Base-by-base conservation (phyloP, 495 filamentous ascomycete genomes). In the Penicillium antarcticum region DNA sequence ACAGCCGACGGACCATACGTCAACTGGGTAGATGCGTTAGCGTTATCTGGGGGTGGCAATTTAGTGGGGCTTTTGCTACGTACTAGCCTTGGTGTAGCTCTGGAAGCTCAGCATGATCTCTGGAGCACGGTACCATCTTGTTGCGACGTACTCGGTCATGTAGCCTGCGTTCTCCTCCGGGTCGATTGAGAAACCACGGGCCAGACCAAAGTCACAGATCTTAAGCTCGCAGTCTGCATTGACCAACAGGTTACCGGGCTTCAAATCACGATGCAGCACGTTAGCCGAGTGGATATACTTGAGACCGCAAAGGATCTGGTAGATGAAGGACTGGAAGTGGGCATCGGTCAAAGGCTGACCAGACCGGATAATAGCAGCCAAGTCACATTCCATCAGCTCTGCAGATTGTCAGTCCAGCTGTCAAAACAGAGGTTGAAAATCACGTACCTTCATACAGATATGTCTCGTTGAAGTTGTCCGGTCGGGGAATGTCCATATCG, bases 91-190 rank as follows among this genome's bases (percentile, higher is more conserved):
- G 57, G 95, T 98, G 68, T 98, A 98, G 73, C 92, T 96, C 74
- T 97, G 92, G 84, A 98, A 97, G 71, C 91, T 97, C 67, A 98
- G 78, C 94, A 97, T 98, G 64, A 98, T 98, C 68, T 98, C 94
- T 3, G 94, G 94, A 29, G 94, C 94, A 71, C 94, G 89, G 69
- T 97, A 98, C 94, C 94, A 98, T 70, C 94, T 82, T 40, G 94
- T 97, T 41, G 94, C 94, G 36, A 98, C 95, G 60, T 98, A 98
- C 79, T 98, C 94, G 5, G 94, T 98, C 94, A 97, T 97, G 69
- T 96, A 98, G 32, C 94, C 94, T 10, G 92, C 92, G 66, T 98
- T 98, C 76, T 98, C 95, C 73, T 97, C 91, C 1, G 92, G 91
- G 57, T 96, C 92, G 57, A 95, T 88, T 2, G 95, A 96, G 76